Conservation (phyloP, 169 alveolate genomes). For the Plasmodium falciparum region DNA sequence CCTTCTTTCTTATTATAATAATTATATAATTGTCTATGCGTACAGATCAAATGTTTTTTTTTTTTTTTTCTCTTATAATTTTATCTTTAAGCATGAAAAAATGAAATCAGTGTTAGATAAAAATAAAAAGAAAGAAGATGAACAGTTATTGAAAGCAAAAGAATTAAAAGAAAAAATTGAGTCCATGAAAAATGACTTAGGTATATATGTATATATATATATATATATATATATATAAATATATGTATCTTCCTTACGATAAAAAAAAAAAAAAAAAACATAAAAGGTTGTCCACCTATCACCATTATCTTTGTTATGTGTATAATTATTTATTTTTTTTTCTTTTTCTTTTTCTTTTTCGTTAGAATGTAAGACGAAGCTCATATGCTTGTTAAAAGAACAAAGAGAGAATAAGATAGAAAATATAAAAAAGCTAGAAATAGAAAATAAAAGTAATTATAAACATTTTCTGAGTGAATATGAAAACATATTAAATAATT, state of each 20-base stretch:
- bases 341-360: neutral
- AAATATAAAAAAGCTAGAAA: constrained; percentile 61
- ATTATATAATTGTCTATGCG: too few relatives aligned
- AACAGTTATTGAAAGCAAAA: constrained; percentile 56
- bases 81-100: neutral
- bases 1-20: too few relatives aligned
- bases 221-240: too few relatives aligned
- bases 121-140: constrained; percentile 69
- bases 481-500: constrained; percentile 52
- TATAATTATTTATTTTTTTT: too few relatives aligned
- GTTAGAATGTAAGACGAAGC: constrained; percentile 40
- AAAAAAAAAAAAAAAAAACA: neutral
- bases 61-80: too few relatives aligned
- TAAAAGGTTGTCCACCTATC: neutral
- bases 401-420: constrained; percentile 51
- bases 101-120: constrained; percentile 50
- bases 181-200: constrained; percentile 54
- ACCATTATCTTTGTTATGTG: neutral
- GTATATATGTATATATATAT: neutral
- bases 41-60: too few relatives aligned
- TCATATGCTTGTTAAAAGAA: constrained; percentile 47
- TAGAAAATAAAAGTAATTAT: constrained; percentile 47
- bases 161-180: constrained; percentile 69
- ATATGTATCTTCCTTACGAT: neutral
- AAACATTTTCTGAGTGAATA: constrained; percentile 44